Conservation (phyloP, 257 asterid genomes). For the Solanum sejunctum region DNA sequence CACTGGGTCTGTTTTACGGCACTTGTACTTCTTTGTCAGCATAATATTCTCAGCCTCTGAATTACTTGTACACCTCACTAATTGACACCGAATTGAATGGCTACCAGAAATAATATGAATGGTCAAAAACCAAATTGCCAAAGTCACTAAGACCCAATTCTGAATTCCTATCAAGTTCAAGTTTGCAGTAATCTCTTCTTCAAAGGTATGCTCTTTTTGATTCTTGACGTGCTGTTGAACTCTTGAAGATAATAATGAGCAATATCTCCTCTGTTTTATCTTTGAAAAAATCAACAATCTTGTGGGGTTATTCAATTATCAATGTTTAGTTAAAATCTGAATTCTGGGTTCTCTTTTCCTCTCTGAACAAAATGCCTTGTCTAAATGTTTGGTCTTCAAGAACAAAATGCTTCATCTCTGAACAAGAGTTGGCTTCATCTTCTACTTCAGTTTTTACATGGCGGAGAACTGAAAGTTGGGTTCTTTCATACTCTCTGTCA, state of each 20-base stretch:
- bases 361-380: constrained; percentile 52
- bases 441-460: constrained; percentile 17
- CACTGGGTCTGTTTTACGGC: background rate
- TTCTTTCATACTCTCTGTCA: constrained; percentile 3
- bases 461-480: constrained; percentile 25
- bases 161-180: background rate
- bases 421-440: constrained; percentile 5
- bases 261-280: background rate
- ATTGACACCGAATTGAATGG: background rate
- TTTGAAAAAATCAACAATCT: background rate
- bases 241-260: background rate
- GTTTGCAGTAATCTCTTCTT: background rate
- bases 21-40: background rate
- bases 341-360: background rate
- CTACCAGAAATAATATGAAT: background rate
- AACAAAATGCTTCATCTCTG: background rate
- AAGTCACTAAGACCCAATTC: background rate
- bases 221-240: background rate
- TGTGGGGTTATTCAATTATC: background rate
- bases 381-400: constrained; percentile 38
- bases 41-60: background rate
- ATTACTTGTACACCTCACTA: background rate
- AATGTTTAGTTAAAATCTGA: background rate
- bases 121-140: background rate
- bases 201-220: background rate